phyloP scores from a whole-genome alignment of 2,329 filamentous ascomycete species.

The Fusarium nisikadoi region DNA sequence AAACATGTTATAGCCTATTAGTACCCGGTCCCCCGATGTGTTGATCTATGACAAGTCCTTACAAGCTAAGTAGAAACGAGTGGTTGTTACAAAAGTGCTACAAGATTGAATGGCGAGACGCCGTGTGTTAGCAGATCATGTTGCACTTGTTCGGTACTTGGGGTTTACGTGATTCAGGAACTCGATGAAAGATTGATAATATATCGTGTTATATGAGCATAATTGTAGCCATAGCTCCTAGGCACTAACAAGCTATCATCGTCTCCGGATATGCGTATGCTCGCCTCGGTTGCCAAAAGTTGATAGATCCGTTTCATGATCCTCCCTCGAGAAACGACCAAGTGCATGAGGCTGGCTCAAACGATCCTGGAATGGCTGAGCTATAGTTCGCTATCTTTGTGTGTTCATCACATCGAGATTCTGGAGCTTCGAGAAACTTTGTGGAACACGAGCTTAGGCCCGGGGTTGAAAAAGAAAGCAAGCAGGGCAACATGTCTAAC shows the following conservation, averaged over 20 bases:
- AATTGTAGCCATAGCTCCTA: neutral
- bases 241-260: neutral
- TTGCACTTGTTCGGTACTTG: constrained; percentile 17
- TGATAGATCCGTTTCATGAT: constrained; percentile 24
- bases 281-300: neutral
- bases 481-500: neutral
- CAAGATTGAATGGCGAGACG: constrained; percentile 32
- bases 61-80: neutral
- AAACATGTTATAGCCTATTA: constrained; percentile 8
- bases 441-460: constrained; percentile 2
- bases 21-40: constrained; percentile 13
- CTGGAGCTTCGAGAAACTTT: constrained; percentile 29
- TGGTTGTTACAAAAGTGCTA: constrained; percentile 27
- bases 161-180: constrained; percentile 7
- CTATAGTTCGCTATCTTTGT: constrained; percentile 4
- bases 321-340: constrained; percentile 1
- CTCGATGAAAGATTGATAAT: neutral
- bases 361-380: constrained; percentile 8
- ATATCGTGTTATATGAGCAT: neutral
- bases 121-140: constrained; percentile 22
- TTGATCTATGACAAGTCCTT: constrained; percentile 5
- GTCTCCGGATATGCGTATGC: constrained; percentile 3
- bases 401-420: constrained; percentile 7
- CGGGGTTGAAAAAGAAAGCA: neutral
- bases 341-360: constrained; percentile 35